Base-by-base conservation (phyloP, 768 basidiomycete genomes). In the Agrocybe praecox region DNA sequence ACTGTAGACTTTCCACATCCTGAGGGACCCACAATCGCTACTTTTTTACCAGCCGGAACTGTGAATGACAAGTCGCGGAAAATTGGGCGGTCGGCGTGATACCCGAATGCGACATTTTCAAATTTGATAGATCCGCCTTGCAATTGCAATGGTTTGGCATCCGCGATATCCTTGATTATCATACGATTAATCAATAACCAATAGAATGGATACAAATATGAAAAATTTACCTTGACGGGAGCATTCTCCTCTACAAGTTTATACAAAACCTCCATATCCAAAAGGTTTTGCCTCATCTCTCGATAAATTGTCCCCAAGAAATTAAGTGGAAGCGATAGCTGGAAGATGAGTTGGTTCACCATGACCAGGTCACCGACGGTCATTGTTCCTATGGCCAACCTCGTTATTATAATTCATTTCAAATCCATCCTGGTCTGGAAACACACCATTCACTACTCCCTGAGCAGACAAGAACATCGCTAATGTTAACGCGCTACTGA, bases 341-440 rank as follows among this genome's bases (percentile, higher is more conserved):
- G 97, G 78, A 99, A 99, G 32, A 98, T 94, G 22, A 99, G 82
- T 68, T 98, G 96, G 72, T 99, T 99, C 64, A 97, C 90, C 96
- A 99, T 98, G 63, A 99, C 97, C 14, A 99, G 84, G 66, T 99
- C 97, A 8, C 97, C 97, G 21, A 99, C 84, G 4, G 96, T 97
- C 96, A 99, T 98, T 0, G 92, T 94, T 8, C 95, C 96, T 96
- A 60, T 12, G 24, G 11, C 11, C n/a, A n/a, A 26, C 42, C 24
- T 22, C 55, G 46, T 2, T 58, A 44, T 57, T 43, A 18, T 15
- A 34, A 46, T 43, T n/a, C n/a, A 1, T 24, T 23, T 4, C 49
- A 8, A 29, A 26, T 18, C 8, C n/a, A 42, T 11, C 6, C 12
- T n/a, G 36, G 12, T 17, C 22, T 24, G 33, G 6, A 26, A 32